Evolutionary conservation across 805 yeast genomes (phyloP).

Genomic region (Nakazawaea ishiwadae): DNA sequence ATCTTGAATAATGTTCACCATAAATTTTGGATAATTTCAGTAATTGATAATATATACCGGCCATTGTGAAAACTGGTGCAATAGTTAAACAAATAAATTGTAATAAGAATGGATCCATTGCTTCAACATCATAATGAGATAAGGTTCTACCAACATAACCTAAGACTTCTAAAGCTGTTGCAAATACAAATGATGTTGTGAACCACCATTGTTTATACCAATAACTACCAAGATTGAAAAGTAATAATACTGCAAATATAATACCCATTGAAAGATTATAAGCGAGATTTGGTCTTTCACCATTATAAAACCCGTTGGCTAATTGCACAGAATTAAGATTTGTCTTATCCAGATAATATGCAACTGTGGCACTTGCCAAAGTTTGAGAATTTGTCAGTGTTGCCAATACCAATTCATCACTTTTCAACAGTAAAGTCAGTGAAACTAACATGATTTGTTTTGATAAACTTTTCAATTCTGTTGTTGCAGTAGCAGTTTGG

Average conservation of each 20-base stretch:
- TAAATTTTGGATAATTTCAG: constrained; percentile 63
- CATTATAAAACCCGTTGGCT: constrained; percentile 17
- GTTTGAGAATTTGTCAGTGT: constrained; percentile 28
- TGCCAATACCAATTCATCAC: constrained; percentile 16
- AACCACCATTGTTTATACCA: constrained; percentile 62
- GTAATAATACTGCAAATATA: constrained; percentile 45
- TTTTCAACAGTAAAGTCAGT: background rate
- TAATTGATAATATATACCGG: constrained; percentile 68
- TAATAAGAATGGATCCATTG: constrained; percentile 42
- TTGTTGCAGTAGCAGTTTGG: too few relatives aligned
- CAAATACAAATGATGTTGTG: constrained; percentile 49
- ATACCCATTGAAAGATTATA: constrained; percentile 57
- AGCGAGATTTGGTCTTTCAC: constrained; percentile 43
- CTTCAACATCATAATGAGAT: constrained; percentile 31
- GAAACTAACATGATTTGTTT: background rate
- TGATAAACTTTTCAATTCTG: too few relatives aligned
- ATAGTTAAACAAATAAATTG: constrained; percentile 69
- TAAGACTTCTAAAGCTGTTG: constrained; percentile 55
- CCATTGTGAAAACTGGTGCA: constrained; percentile 83
- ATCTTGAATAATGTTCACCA: constrained; percentile 46
- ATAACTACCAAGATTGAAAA: constrained; percentile 38
- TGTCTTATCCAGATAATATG: constrained; percentile 13
- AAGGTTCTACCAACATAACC: constrained; percentile 65
- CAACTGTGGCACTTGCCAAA: constrained; percentile 18
- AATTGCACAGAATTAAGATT: too few relatives aligned